A percentile compares a stretch with the other conserved stretches of the same genome.
Evolutionary conservation across 1,139 yeast species (phyloP).

Genomic region (Magnusiomyces suaveolens): DNA sequence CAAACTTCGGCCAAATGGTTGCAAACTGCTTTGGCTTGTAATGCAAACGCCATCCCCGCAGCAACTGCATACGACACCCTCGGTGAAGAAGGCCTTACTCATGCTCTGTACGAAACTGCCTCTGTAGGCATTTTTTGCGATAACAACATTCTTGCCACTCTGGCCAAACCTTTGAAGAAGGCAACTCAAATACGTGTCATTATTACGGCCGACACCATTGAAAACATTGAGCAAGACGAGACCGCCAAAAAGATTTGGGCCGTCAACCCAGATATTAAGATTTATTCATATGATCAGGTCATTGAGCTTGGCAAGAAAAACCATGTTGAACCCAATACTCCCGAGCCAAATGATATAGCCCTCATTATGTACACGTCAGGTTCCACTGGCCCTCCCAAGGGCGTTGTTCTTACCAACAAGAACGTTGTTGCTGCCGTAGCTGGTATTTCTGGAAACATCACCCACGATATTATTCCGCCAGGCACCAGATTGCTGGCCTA

Average conservation of each 20-base stretch:
- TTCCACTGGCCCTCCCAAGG: constrained; percentile 95
- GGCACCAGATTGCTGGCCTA: constrained; percentile 73
- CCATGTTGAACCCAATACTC: constrained; percentile 39
- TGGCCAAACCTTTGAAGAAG: constrained; percentile 61
- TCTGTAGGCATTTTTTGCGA: constrained; percentile 77
- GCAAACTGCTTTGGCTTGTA: constrained; percentile 72
- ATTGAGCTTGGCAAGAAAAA: constrained; percentile 50
- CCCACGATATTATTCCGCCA: constrained; percentile 41
- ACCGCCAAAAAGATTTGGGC: constrained; percentile 41
- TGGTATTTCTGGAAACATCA: constrained; percentile 64
- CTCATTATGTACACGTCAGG: constrained; percentile 99
- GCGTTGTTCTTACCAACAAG: constrained; percentile 75
- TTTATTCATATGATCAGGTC: constrained; percentile 58
- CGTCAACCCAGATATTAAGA: constrained; percentile 65
- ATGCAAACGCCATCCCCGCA: constrained; percentile 68
- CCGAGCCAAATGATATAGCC: constrained; percentile 62
- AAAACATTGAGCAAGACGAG: constrained; percentile 53
- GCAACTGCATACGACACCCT: constrained; percentile 96
- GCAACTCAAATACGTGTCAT: constrained; percentile 56
- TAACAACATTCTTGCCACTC: constrained; percentile 54
- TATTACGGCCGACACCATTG: constrained; percentile 59
- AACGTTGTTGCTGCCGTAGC: constrained; percentile 80
- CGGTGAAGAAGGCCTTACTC: constrained; percentile 85
- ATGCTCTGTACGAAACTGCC: constrained; percentile 73
- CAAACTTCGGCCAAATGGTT: constrained; percentile 80